Evolutionary conservation across 116 monocot species (phyloP).

Genomic region (Papilionanthe hybrid): DNA sequence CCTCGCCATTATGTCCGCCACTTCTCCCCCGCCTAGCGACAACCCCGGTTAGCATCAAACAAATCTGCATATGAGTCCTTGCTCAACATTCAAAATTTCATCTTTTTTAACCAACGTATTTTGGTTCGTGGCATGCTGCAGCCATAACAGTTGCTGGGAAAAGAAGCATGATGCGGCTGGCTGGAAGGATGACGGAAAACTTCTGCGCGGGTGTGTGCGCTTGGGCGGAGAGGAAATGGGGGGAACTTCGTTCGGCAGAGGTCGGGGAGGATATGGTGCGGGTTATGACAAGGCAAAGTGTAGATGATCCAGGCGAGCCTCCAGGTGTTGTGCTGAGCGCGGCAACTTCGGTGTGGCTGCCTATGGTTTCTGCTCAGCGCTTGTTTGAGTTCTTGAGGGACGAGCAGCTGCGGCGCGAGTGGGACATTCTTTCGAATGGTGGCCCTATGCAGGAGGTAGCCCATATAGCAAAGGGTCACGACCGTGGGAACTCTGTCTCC

Average conservation of each 20-base stretch:
- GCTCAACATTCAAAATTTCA: not conserved
- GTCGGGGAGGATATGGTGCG: conserved; percentile 73
- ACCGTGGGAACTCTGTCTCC: conserved; percentile 83
- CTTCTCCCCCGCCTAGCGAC: conserved; percentile 28
- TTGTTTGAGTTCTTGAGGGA: conserved; percentile 87
- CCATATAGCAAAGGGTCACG: conserved; percentile 84
- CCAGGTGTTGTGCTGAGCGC: conserved; percentile 88
- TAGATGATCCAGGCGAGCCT: conserved; percentile 72
- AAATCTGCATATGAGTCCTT: not conserved
- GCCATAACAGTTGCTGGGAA: conserved; percentile 58
- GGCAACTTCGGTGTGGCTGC: conserved; percentile 86
- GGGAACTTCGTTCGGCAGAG: conserved; percentile 35
- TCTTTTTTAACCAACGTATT: not conserved
- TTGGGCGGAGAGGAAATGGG: conserved; percentile 78
- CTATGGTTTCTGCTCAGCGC: conserved; percentile 46
- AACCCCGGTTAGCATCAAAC: conserved; percentile 22
- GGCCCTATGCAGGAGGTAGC: conserved; percentile 98
- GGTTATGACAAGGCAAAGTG: conserved; percentile 85
- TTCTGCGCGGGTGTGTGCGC: conserved; percentile 89
- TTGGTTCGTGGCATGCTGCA: not conserved
- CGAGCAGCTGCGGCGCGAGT: conserved; percentile 70
- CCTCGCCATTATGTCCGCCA: conserved; percentile 73
- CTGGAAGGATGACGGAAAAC: conserved; percentile 84
- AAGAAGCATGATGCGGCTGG: conserved; percentile 88
- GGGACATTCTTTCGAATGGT: conserved; percentile 94